A percentile compares a stretch with the other conserved stretches of the same genome.
Evolutionary conservation across 1,284 basidiomycete species (phyloP).

Genomic region (Ustilago sp.): DNA sequence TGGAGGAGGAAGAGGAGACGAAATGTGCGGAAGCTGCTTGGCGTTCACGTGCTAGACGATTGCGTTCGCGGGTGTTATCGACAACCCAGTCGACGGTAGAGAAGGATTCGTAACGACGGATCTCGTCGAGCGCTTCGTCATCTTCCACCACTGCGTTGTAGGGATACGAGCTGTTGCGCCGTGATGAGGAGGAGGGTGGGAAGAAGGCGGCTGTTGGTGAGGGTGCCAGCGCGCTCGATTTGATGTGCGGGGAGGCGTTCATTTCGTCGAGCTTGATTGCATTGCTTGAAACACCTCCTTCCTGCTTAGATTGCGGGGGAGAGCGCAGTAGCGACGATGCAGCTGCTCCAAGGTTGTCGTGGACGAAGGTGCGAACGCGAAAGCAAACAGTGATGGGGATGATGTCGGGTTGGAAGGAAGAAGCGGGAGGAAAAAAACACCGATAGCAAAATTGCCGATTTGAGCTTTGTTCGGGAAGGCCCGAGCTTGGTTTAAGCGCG

Average conservation of each 20-base stretch:
- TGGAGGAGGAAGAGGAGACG: constrained; percentile 42
- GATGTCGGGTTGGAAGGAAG: neutral
- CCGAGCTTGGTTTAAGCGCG: constrained; percentile 7
- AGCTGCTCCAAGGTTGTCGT: neutral
- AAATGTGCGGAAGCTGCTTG: constrained; percentile 48
- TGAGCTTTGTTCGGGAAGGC: neutral
- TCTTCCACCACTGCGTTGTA: constrained; percentile 39
- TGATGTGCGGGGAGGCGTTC: constrained; percentile 31
- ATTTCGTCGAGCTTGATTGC: constrained; percentile 28
- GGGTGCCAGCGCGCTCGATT: constrained; percentile 26
- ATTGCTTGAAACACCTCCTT: constrained; percentile 9
- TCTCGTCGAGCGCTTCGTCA: constrained; percentile 63
- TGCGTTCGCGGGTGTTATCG: constrained; percentile 65
- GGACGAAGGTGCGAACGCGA: neutral
- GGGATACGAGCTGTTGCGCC: constrained; percentile 16
- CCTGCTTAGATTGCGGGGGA: neutral
- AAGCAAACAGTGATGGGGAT: neutral
- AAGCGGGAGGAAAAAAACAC: neutral
- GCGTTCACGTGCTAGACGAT: constrained; percentile 56
- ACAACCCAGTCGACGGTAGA: constrained; percentile 69
- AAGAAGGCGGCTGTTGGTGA: constrained; percentile 33
- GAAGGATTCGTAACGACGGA: constrained; percentile 60
- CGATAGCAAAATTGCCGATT: constrained; percentile 11
- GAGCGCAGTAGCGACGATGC: neutral
- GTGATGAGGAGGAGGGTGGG: constrained; percentile 25